These are phyloP conservation scores for Myxozyma vanderwaltii DNA, from an alignment of 805 yeast genomes.

Conservation along the genomic window DNA sequence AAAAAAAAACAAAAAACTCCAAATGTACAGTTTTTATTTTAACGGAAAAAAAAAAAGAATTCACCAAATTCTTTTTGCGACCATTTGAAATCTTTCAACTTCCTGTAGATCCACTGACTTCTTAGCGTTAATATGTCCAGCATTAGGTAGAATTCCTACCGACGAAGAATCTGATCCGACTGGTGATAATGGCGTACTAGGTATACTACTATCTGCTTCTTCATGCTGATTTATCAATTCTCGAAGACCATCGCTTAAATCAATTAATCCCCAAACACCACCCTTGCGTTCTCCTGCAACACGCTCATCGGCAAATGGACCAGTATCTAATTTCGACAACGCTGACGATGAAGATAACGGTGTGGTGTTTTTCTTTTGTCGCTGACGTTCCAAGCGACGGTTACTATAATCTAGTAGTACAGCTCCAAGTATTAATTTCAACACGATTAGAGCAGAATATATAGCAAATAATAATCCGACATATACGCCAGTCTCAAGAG, in stretches of 20 bases:
- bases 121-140: conserved; percentile 15
- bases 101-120: conserved; percentile 45
- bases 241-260: conserved; percentile 24
- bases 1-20: not conserved
- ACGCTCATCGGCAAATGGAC: conserved; percentile 38
- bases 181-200: not conserved
- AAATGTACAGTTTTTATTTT: not conserved
- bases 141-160: not conserved
- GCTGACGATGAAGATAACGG: not conserved
- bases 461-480: not conserved
- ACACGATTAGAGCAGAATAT: conserved; percentile 11
- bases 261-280: conserved; percentile 32
- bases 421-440: conserved; percentile 25
- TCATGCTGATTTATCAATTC: conserved; percentile 35
- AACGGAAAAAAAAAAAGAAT: too few species aligned
- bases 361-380: not conserved
- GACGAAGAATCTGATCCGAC: not conserved
- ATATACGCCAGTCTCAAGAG: conserved; percentile 1
- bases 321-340: not conserved
- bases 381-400: conserved; percentile 6
- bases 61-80: conserved; percentile 73
- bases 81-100: conserved; percentile 70
- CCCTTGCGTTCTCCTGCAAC: conserved; percentile 33
- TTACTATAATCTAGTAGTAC: conserved; percentile 23
- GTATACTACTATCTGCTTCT: conserved; percentile 31